Evolutionary conservation across 495 filamentous ascomycete species (phyloP), one percentile per base, ranked within the genome.

Genomic region (Monascus purpureus): DNA sequence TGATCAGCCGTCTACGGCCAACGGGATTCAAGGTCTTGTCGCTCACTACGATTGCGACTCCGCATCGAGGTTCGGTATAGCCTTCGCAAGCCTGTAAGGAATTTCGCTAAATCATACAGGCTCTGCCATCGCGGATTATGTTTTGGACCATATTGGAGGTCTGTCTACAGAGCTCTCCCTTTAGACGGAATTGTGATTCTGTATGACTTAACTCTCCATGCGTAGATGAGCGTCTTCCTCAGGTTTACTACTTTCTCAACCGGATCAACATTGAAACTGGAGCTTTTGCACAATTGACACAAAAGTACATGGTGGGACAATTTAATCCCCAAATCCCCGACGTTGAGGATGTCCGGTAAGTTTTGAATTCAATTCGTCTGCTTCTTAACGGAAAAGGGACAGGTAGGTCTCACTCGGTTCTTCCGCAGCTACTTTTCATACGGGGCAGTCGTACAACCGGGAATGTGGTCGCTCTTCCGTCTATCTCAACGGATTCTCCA

Each of bases 241-340:
- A 67, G 15, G 44, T 93, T 13, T 93, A 90, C 49, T 68, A 73
- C 23, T 51, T 71, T 13, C 65, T 87, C 13, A 65, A 81, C 29
- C 54, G 53, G 12, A 57, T 85, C 6, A 75, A 75, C 1, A 60
- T 93, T 30, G 76, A 86, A 42, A 82, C 80, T 0, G 82, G 72
- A 1, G 88, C 86, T 1, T 97, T 95, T 51, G 57, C 63, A 15
- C 87, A 97, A 53, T 55, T 97, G 14, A 95, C 88, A 1, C 68
- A 66, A 8, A 59, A 63, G 36, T 92, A 94, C 55, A 93, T 94
- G 84, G 37, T 49, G 7, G 67, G 81, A 13, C 66, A 67, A 6
- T 97, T 97, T 63, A 97, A 95, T 43, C 75, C 78, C 0, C 66
- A 60, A 11, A 82, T 80, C 0, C 85, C 77, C 4, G 75, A 97